A percentile compares a stretch with the other conserved stretches of the same genome.
Conservation (phyloP, 2,329 filamentous ascomycete genomes). For the Diaporthe longicolla region DNA sequence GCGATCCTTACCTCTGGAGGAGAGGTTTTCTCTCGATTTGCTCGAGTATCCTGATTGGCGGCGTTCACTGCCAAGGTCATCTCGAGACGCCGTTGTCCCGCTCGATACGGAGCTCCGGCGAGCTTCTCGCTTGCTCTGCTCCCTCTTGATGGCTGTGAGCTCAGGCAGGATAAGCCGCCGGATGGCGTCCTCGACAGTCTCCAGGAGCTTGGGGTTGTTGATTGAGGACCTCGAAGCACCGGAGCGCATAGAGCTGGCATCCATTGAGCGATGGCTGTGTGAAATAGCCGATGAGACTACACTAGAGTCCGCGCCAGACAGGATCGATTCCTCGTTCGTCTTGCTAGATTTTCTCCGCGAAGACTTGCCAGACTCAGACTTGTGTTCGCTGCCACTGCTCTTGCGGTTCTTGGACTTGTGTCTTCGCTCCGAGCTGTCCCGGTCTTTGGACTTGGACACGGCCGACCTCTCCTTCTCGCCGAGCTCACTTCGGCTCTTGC, state of each 20-base stretch:
- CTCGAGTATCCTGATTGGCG: slow-evolving; percentile 67
- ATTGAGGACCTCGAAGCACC: slow-evolving; percentile 77
- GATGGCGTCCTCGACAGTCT: slow-evolving; percentile 94
- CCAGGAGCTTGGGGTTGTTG: slow-evolving; percentile 91
- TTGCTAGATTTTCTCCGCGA: slow-evolving; percentile 66
- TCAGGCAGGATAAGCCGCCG: slow-evolving; percentile 91
- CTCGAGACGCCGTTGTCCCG: slow-evolving; percentile 67
- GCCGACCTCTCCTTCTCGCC: slow-evolving; percentile 49
- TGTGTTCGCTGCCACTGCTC: slow-evolving; percentile 64
- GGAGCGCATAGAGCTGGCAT: slow-evolving; percentile 67
- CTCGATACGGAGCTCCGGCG: slow-evolving; percentile 76
- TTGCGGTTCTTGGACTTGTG: slow-evolving; percentile 64
- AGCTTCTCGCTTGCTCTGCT: slow-evolving; percentile 83
- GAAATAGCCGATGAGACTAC: slow-evolving; percentile 67
- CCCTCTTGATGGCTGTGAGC: slow-evolving; percentile 89
- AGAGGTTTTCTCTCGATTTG: slow-evolving; percentile 65
- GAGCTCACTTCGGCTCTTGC: slow-evolving; percentile 59
- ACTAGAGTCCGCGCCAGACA: slow-evolving; percentile 69
- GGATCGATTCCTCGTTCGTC: slow-evolving; percentile 65
- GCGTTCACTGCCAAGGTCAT: slow-evolving; percentile 71
- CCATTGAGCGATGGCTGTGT: slow-evolving; percentile 68
- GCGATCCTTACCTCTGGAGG: slow-evolving; percentile 56
- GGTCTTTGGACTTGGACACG: slow-evolving; percentile 54
- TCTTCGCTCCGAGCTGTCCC: slow-evolving; percentile 66
- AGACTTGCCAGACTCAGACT: slow-evolving; percentile 61